These are phyloP conservation scores for Ogataea saltuana DNA, from an alignment of 805 yeast species.

Conservation along the genomic window DNA sequence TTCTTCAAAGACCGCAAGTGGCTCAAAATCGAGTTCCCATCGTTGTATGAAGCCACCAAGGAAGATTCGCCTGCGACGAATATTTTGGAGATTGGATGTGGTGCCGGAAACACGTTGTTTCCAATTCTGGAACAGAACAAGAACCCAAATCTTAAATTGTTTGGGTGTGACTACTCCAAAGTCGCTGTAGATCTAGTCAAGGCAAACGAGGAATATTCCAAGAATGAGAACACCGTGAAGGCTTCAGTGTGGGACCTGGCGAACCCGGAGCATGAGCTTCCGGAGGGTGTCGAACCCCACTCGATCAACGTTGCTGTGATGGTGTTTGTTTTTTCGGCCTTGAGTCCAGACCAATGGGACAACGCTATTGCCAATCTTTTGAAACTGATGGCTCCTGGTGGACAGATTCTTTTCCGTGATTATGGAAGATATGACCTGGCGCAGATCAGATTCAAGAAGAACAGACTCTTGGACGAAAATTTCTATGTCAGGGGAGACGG, in stretches of 20 bases:
- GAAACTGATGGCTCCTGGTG: slow-evolving; percentile 87
- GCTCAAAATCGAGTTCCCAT: slow-evolving; percentile 93
- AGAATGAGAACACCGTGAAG: slow-evolving; percentile 53
- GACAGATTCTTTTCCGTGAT: slow-evolving; percentile 84
- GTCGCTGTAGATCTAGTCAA: slow-evolving; percentile 87
- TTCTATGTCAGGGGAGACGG: slow-evolving; percentile 98
- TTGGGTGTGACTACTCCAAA: slow-evolving; percentile 88
- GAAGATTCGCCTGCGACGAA: slow-evolving; percentile 68
- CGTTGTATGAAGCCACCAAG: slow-evolving; percentile 74
- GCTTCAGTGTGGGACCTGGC: slow-evolving; percentile 97
- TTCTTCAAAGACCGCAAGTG: slow-evolving; percentile 96
- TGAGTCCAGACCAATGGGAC: slow-evolving; percentile 89
- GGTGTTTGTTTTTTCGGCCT: slow-evolving; percentile 92
- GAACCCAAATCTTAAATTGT: slow-evolving; percentile 70
- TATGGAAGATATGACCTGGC: slow-evolving; percentile 96
- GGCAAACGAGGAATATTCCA: slow-evolving; percentile 58
- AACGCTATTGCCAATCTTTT: slow-evolving; percentile 72
- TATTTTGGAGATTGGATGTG: slow-evolving; percentile 93
- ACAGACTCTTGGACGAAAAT: slow-evolving; percentile 83
- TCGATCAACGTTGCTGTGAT: slow-evolving; percentile 91
- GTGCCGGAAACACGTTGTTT: slow-evolving; percentile 96
- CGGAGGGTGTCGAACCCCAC: slow-evolving; percentile 78
- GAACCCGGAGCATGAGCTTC: slow-evolving; percentile 67
- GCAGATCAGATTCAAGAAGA: slow-evolving; percentile 89
- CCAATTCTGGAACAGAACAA: slow-evolving; percentile 84